Percentiles rank a stretch among this genome's conserved stretches.
These are phyloP conservation scores for Malassezia yamatoensis DNA, from an alignment of 1,284 basidiomycete genomes.

Conservation along the genomic window DNA sequence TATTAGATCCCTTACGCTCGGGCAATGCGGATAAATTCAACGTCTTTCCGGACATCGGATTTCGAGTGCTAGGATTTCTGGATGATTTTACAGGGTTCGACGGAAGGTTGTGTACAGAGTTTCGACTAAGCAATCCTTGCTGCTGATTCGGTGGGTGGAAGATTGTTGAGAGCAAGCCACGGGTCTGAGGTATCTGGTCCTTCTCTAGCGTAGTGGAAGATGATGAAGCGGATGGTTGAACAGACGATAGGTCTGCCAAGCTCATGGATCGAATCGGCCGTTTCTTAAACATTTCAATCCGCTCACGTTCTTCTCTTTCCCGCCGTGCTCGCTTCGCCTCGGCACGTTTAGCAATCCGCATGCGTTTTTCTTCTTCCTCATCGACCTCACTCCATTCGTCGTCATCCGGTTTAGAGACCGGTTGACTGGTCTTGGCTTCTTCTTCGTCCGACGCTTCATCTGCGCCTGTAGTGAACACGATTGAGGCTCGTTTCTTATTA, in stretches of 20 bases:
- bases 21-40: neutral
- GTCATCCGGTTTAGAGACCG: conserved; percentile 15
- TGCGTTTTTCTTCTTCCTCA: conserved; percentile 38
- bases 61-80: neutral
- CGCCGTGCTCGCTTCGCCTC: conserved; percentile 49
- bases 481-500: conserved; percentile 16
- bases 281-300: conserved; percentile 63
- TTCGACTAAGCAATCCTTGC: neutral
- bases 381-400: conserved; percentile 47
- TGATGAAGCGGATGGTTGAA: conserved; percentile 18
- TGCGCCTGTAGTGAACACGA: conserved; percentile 37
- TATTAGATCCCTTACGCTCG: neutral
- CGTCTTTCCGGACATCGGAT: neutral
- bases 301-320: conserved; percentile 59
- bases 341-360: conserved; percentile 30
- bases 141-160: conserved; percentile 30
- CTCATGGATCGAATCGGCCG: conserved; percentile 53
- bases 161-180: conserved; percentile 40
- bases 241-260: conserved; percentile 33
- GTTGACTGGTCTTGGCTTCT: conserved; percentile 15
- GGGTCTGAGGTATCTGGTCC: conserved; percentile 2
- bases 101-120: too few species aligned
- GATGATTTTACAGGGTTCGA: neutral
- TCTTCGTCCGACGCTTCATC: conserved; percentile 36
- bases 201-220: conserved; percentile 14